These are phyloP conservation scores for Zea luxurians DNA, from an alignment of 176 grass and related monocot genomes.

Conservation along the genomic window DNA sequence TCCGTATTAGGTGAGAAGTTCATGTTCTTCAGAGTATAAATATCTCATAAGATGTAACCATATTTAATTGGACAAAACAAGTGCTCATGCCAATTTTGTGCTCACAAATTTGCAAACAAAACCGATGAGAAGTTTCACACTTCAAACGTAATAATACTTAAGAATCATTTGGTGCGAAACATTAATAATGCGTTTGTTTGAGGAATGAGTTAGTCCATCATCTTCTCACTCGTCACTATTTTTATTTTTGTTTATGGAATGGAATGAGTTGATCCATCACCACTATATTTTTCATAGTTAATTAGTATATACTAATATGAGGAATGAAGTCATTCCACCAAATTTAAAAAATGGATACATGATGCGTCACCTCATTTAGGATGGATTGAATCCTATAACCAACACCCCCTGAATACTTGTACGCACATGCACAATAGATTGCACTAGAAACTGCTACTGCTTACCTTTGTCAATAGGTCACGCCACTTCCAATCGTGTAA, in stretches of 20 bases:
- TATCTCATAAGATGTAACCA: constrained; percentile 2
- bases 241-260: too few species aligned
- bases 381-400: too few species aligned
- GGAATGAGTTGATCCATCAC: too few species aligned
- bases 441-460: not conserved
- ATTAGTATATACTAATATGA: too few species aligned
- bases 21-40: not conserved
- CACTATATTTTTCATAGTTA: too few species aligned
- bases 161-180: not conserved
- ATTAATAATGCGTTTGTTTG: not conserved
- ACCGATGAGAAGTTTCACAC: not conserved
- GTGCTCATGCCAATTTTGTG: not conserved
- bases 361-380: too few species aligned
- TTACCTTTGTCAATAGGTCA: not conserved
- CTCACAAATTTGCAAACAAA: not conserved
- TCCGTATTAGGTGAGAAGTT: not conserved
- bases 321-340: too few species aligned
- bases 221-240: too few species aligned
- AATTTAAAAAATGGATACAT: not conserved
- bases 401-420: not conserved
- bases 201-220: not conserved
- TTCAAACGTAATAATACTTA: not conserved
- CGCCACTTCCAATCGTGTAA: not conserved
- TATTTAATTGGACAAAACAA: constrained; percentile 12
- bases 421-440: not conserved